Evolutionary conservation across 148 eudicot species (phyloP).

Genomic region (Rhododendron griersonianum): DNA sequence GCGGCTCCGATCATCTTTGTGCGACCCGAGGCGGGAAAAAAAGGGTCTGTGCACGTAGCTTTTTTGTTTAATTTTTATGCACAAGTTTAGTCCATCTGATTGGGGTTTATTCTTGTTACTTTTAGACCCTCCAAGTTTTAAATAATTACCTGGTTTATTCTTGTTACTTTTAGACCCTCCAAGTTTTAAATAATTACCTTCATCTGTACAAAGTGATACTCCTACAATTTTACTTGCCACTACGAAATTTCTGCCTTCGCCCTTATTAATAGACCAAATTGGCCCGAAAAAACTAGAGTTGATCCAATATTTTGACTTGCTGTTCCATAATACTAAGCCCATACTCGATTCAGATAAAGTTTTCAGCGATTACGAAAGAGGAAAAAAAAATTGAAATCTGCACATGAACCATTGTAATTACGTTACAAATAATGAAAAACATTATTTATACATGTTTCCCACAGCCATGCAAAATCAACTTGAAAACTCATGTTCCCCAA

Average conservation of each 20-base stretch:
- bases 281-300: neutral
- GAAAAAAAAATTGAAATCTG: neutral
- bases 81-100: neutral
- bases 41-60: too few relatives aligned
- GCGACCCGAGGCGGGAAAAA: too few relatives aligned
- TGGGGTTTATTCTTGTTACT: neutral
- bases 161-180: neutral
- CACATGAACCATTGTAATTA: neutral
- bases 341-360: neutral
- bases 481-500: neutral
- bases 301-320: neutral
- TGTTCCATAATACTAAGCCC: neutral
- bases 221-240: neutral
- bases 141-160: neutral
- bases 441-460: neutral
- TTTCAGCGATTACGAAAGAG: neutral
- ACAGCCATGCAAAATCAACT: neutral
- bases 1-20: too few relatives aligned
- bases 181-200: neutral
- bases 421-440: neutral
- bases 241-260: neutral
- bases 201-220: neutral
- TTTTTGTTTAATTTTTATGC: neutral
- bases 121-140: neutral
- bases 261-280: neutral